Evolutionary conservation across 2,329 filamentous ascomycete species (phyloP).

Genomic region (Diaporthe ilicicola): DNA sequence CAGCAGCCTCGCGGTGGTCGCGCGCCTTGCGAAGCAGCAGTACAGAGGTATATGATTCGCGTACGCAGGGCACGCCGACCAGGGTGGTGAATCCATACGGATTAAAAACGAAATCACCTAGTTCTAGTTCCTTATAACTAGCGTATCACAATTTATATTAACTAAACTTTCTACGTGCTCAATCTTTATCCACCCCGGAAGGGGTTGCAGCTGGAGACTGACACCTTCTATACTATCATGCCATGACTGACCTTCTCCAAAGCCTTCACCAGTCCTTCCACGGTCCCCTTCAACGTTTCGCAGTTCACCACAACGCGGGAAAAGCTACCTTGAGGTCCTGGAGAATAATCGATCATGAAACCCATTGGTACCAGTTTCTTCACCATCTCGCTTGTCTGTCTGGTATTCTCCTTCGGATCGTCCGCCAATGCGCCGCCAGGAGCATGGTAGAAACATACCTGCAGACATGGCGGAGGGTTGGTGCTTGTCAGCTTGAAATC

Average conservation of each 20-base stretch:
- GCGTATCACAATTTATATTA: neutral
- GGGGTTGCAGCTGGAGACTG: neutral
- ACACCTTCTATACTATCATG: neutral
- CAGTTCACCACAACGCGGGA: constrained; percentile 66
- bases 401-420: constrained; percentile 55
- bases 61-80: constrained; percentile 47
- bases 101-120: too few relatives aligned
- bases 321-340: constrained; percentile 62
- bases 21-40: constrained; percentile 30
- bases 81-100: constrained; percentile 46
- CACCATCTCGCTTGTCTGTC: constrained; percentile 57
- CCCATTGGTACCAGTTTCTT: constrained; percentile 56
- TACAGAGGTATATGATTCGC: constrained; percentile 50
- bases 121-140: neutral
- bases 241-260: neutral
- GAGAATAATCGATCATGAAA: constrained; percentile 69
- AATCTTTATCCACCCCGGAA: neutral
- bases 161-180: neutral
- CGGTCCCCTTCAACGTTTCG: constrained; percentile 60
- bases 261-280: constrained; percentile 61
- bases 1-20: neutral
- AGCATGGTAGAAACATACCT: constrained; percentile 93
- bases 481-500: constrained; percentile 77
- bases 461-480: constrained; percentile 85
- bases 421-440: constrained; percentile 60